A percentile compares a stretch with the other conserved stretches of the same genome.
These are phyloP conservation scores for Colletotrichum sp. DNA, from an alignment of 2,329 filamentous ascomycete species.

Conservation along the genomic window DNA sequence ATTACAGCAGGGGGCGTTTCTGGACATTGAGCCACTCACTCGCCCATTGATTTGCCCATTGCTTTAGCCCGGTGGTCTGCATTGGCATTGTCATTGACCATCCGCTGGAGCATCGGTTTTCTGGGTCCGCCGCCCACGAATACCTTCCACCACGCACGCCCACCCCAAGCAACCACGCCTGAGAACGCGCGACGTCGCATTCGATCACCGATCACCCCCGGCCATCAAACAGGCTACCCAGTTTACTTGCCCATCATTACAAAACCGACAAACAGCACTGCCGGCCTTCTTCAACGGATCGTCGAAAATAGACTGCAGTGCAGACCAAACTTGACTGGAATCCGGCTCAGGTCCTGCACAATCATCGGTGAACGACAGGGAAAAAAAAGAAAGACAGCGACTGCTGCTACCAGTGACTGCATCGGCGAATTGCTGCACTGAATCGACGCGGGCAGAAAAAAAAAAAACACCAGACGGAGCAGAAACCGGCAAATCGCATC, in stretches of 20 bases:
- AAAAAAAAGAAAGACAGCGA: not conserved
- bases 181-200: constrained; percentile 11
- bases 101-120: not conserved
- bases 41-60: not conserved
- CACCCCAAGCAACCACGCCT: not conserved
- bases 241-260: not conserved
- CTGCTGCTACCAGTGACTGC: not conserved
- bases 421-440: not conserved
- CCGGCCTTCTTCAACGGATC: not conserved
- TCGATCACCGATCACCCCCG: constrained; percentile 8
- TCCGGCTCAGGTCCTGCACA: not conserved
- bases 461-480: constrained; percentile 3
- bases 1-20: not conserved
- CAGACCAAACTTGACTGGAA: not conserved
- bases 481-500: constrained; percentile 13
- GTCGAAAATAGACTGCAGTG: not conserved
- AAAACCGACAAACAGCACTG: not conserved
- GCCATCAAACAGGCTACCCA: constrained; percentile 9
- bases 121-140: not conserved
- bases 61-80: not conserved
- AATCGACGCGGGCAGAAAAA: not conserved
- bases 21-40: not conserved
- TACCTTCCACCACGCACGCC: not conserved
- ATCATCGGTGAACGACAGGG: not conserved
- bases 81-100: not conserved